Conservation (phyloP, 108 stramenopile species). For the Skeletonema marinoi region DNA sequence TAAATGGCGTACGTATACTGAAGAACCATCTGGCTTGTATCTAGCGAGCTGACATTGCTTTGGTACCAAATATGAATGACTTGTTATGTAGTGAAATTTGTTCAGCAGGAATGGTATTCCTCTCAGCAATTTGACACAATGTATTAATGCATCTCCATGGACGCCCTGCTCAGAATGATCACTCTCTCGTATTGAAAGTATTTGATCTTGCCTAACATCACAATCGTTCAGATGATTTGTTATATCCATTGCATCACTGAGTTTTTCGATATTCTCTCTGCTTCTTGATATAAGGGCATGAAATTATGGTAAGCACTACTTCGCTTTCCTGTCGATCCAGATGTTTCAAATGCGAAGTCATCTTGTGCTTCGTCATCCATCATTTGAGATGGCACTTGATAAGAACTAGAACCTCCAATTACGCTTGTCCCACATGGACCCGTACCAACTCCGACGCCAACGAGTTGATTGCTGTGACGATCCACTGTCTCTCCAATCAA, state of each 20-base stretch:
- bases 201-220: constrained; percentile 11
- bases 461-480: too few species aligned
- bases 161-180: neutral
- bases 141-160: constrained; percentile 20
- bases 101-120: constrained; percentile 20
- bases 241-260: neutral
- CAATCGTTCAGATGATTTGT: neutral
- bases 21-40: constrained; percentile 20
- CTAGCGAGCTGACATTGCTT: constrained; percentile 38
- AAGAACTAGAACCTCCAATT: too few species aligned
- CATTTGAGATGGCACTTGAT: too few species aligned
- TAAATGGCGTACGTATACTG: constrained; percentile 29
- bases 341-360: too few species aligned
- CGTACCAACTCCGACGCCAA: too few species aligned
- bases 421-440: too few species aligned
- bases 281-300: too few species aligned
- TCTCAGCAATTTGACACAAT: constrained; percentile 24
- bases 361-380: too few species aligned
- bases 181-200: constrained; percentile 18
- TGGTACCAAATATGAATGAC: constrained; percentile 24
- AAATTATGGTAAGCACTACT: too few species aligned
- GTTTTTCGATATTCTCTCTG: constrained; percentile 11
- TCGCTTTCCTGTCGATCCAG: too few species aligned
- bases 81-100: constrained; percentile 2
- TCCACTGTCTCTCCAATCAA: too few species aligned